These are phyloP conservation scores for Pythium graminicola DNA, from an alignment of 352 stramenopile species.

Conservation along the genomic window DNA sequence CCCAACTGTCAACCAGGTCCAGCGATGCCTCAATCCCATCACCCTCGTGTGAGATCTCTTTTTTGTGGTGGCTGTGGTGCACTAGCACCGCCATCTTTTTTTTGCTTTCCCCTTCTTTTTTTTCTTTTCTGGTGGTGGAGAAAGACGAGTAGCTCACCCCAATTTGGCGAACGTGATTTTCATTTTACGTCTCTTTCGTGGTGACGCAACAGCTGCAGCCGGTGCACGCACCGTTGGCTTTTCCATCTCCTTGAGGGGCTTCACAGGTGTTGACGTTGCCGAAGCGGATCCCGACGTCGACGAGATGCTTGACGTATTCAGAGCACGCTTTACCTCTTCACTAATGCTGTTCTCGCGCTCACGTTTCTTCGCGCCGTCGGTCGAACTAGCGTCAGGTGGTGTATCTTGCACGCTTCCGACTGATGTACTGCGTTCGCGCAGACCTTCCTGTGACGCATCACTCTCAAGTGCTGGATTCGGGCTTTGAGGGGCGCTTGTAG, in stretches of 20 bases:
- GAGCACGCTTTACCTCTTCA: slow-evolving; percentile 13
- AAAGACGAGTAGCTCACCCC: slow-evolving; percentile 46
- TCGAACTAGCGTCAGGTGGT: neutral
- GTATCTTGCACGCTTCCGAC: slow-evolving; percentile 17
- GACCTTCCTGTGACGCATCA: slow-evolving; percentile 16
- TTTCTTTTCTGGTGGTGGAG: slow-evolving; percentile 15
- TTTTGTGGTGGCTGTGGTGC: slow-evolving; percentile 15
- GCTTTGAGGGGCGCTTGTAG: slow-evolving; percentile 30
- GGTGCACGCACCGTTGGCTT: slow-evolving; percentile 34
- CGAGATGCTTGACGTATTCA: neutral
- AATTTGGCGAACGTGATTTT: slow-evolving; percentile 90
- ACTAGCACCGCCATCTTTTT: slow-evolving; percentile 13
- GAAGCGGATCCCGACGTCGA: slow-evolving; percentile 3
- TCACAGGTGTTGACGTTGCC: slow-evolving; percentile 22
- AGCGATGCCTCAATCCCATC: neutral
- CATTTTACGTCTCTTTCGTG: slow-evolving; percentile 88
- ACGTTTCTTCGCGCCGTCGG: slow-evolving; percentile 16
- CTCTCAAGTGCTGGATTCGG: slow-evolving; percentile 23
- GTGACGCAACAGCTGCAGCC: slow-evolving; percentile 48
- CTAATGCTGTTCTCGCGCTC: slow-evolving; percentile 18
- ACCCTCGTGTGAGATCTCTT: slow-evolving; percentile 6
- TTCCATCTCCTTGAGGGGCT: slow-evolving; percentile 36
- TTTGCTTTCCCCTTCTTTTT: slow-evolving; percentile 39
- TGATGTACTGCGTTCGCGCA: slow-evolving; percentile 20
- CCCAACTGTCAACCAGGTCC: neutral